phyloP scores from a whole-genome alignment of 108 stramenopile species.

The Cyclostephanos tholiformis region DNA sequence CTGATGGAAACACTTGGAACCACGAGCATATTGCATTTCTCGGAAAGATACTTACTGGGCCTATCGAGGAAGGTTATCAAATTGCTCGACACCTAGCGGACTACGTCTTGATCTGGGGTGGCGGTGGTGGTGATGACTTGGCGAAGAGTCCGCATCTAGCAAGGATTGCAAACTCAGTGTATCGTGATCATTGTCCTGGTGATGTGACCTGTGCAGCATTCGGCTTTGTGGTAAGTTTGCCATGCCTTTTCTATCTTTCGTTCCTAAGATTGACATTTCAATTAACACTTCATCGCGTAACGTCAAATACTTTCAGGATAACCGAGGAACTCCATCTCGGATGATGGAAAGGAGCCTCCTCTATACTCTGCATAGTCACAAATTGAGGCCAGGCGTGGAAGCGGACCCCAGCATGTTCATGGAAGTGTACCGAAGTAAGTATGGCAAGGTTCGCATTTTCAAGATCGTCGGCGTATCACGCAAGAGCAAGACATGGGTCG shows the following conservation, averaged over 20 bases:
- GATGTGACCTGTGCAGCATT: conserved; percentile 92
- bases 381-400: conserved; percentile 73
- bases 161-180: conserved; percentile 97
- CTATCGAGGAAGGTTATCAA: conserved; percentile 92
- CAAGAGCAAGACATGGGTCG: conserved; percentile 85
- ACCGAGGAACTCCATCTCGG: conserved; percentile 85
- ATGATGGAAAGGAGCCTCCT: conserved; percentile 92
- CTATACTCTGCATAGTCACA: conserved; percentile 89
- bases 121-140: conserved; percentile 97
- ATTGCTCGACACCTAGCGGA: conserved; percentile 96
- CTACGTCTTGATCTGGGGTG: conserved; percentile 95
- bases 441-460: conserved; percentile 98
- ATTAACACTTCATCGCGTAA: conserved; percentile 12
- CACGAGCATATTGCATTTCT: conserved; percentile 99
- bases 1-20: conserved; percentile 99
- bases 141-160: conserved; percentile 97
- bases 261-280: neutral
- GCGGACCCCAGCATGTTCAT: conserved; percentile 76
- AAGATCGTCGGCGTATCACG: conserved; percentile 84
- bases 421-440: conserved; percentile 93
- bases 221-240: conserved; percentile 74
- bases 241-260: neutral
- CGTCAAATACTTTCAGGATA: conserved; percentile 59
- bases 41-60: conserved; percentile 87
- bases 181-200: conserved; percentile 92